Evolutionary conservation across 192 early-diverging fungal species (phyloP).

Genomic region (Entomortierella chlamydospora): DNA sequence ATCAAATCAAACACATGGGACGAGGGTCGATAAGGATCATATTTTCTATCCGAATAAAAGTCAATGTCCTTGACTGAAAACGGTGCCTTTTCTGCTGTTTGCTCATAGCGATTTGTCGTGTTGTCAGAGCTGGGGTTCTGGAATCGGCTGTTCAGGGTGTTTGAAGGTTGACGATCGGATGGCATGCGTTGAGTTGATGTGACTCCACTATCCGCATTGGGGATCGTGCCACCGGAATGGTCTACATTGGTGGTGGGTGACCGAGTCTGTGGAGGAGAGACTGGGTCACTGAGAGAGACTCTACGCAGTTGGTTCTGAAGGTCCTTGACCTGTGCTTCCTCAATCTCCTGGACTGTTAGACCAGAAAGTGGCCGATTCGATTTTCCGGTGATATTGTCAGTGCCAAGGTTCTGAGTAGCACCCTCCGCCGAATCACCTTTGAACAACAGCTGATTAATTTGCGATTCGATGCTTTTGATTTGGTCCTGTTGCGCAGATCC

Average conservation of each 20-base stretch:
- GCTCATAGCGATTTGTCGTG: constrained; percentile 1
- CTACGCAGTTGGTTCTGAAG: constrained; percentile 19
- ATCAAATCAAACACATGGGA: constrained; percentile 24
- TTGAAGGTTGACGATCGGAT: constrained; percentile 4
- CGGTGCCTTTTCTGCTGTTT: constrained; percentile 7
- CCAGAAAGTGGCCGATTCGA: not conserved
- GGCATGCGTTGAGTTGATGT: not conserved
- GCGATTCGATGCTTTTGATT: constrained; percentile 37
- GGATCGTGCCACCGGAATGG: not conserved
- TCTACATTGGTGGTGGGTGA: not conserved
- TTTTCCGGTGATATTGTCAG: not conserved
- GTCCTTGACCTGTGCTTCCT: constrained; percentile 26
- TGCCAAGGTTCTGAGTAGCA: not conserved
- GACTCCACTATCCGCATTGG: not conserved
- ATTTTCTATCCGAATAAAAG: constrained; percentile 48
- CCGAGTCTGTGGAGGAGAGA: constrained; percentile 12
- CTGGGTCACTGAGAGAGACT: constrained; percentile 27
- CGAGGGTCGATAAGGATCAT: constrained; percentile 46
- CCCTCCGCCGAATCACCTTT: not conserved
- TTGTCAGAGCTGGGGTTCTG: not conserved
- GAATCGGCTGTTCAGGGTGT: constrained; percentile 9
- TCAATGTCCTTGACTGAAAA: constrained; percentile 50
- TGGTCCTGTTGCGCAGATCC: constrained; percentile 9
- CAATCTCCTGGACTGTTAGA: constrained; percentile 40
- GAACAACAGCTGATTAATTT: constrained; percentile 42